Evolutionary conservation across 768 basidiomycete genomes (phyloP), one percentile per base, ranked within the genome.

Genomic region (Boletus edulis): DNA sequence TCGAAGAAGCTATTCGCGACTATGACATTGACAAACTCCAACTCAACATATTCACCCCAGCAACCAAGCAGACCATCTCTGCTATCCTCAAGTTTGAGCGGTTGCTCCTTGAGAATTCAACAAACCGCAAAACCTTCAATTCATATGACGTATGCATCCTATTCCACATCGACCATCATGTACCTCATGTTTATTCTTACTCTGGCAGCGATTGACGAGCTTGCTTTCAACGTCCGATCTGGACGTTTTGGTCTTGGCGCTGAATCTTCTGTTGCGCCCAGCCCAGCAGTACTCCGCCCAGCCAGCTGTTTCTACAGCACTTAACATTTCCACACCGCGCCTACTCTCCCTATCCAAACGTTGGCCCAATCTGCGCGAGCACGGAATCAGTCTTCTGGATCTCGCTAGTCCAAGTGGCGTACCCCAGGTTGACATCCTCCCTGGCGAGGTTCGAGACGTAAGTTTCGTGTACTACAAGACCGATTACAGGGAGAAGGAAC

Each of bases 201-300:
- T 46, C 51, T 49, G 39, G 15, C 67, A 99, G 96, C 90, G 94
- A 57, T 76, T 98, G 60, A 93, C 91, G 71, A 87, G 88, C 66
- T 78, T 99, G 34, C 79, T 98, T 59, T 85, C 84, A 65, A 91
- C 92, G 8, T 87, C 87, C 27, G 96, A 98, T 75, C 76, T 97
- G 56, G 93, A 97, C 66, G 79, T 98, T 42, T 78, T 98, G 41
- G 82, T 92, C 51, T 75, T 90, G 32, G 81, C 93, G 34, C 78
- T 98, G 55, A 88, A 90, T 61, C 81, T 98, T 44, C 77, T 97
- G 46, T 82, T 98, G 29, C 89, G 97, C 32, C 95, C 96, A 3
- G 87, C 93, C 5, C 95, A 98, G 66, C 95, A 98, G 68, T 98
- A 97, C 69, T 94, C 91, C 9, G 84, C 87, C 14, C 88, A 92